These are phyloP conservation scores for Tricholoma matsutake DNA, from an alignment of 768 basidiomycete genomes.

Conservation along the genomic window DNA sequence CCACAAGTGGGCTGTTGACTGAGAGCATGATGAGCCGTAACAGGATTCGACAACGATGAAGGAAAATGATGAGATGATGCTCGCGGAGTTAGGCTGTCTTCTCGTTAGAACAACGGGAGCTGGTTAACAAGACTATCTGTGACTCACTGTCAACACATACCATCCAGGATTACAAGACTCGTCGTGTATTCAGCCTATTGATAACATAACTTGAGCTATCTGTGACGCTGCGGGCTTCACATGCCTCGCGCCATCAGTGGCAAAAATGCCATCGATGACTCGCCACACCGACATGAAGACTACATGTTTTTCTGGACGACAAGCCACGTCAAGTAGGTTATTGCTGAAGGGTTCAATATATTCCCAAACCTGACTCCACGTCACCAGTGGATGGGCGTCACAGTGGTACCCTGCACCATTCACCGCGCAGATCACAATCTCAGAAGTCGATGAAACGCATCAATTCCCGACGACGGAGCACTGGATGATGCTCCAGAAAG, in stretches of 20 bases:
- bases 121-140: too few species aligned
- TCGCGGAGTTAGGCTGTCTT: too few species aligned
- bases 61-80: too few species aligned
- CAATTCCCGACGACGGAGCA: slow-evolving; percentile 53
- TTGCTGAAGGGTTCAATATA: neutral
- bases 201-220: too few species aligned
- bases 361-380: neutral
- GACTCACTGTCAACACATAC: too few species aligned
- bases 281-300: neutral
- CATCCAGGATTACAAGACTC: too few species aligned
- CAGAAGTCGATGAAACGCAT: slow-evolving; percentile 26
- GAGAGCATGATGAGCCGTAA: too few species aligned
- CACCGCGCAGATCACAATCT: slow-evolving; percentile 32
- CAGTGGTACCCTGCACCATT: slow-evolving; percentile 51
- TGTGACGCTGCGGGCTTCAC: too few species aligned
- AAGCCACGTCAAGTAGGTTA: slow-evolving; percentile 10
- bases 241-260: neutral
- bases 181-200: too few species aligned
- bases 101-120: too few species aligned
- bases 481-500: slow-evolving; percentile 67
- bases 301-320: slow-evolving; percentile 14
- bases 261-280: neutral
- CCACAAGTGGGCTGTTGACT: too few species aligned
- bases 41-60: too few species aligned
- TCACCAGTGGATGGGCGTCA: slow-evolving; percentile 42